Percentiles rank a stretch among this genome's conserved stretches.
Conservation (phyloP, 1,284 basidiomycete species). For the Cystobasidium sp. region DNA sequence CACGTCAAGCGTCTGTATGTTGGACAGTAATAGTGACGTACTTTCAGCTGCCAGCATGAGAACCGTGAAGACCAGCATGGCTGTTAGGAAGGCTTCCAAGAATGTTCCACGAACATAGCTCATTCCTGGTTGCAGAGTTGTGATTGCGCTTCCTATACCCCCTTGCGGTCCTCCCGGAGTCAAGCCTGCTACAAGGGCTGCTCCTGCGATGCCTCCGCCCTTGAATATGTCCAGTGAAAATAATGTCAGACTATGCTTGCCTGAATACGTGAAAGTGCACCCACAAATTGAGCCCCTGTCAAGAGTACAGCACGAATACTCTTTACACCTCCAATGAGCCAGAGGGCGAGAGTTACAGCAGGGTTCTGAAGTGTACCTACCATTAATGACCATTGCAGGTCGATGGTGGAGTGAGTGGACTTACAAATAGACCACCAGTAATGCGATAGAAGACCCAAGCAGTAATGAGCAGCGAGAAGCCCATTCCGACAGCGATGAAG, state of each 20-base stretch:
- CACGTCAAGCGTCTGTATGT: no score
- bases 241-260: not conserved
- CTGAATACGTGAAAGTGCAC: no score
- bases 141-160: slow-evolving; percentile 57
- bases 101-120: slow-evolving; percentile 53
- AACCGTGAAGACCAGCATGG: slow-evolving; percentile 57
- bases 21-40: no score
- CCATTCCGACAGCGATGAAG: slow-evolving; percentile 69
- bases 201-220: slow-evolving; percentile 59
- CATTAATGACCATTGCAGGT: not conserved
- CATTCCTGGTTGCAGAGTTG: slow-evolving; percentile 56
- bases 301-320: slow-evolving; percentile 58
- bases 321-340: slow-evolving; percentile 59
- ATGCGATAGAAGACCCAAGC: slow-evolving; percentile 66
- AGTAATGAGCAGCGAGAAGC: slow-evolving; percentile 69
- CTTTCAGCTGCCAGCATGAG: slow-evolving; percentile 61
- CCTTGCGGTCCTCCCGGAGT: slow-evolving; percentile 50
- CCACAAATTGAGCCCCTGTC: slow-evolving; percentile 58
- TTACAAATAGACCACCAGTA: slow-evolving; percentile 56
- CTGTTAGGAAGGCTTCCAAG: slow-evolving; percentile 61
- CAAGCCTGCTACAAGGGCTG: slow-evolving; percentile 58
- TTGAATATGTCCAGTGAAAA: not conserved
- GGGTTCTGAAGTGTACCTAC: slow-evolving; percentile 22
- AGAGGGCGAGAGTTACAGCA: slow-evolving; percentile 59
- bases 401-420: not conserved